Evolutionary conservation across 2,329 filamentous ascomycete species (phyloP).

Genomic region (Clonostachys byssicola): DNA sequence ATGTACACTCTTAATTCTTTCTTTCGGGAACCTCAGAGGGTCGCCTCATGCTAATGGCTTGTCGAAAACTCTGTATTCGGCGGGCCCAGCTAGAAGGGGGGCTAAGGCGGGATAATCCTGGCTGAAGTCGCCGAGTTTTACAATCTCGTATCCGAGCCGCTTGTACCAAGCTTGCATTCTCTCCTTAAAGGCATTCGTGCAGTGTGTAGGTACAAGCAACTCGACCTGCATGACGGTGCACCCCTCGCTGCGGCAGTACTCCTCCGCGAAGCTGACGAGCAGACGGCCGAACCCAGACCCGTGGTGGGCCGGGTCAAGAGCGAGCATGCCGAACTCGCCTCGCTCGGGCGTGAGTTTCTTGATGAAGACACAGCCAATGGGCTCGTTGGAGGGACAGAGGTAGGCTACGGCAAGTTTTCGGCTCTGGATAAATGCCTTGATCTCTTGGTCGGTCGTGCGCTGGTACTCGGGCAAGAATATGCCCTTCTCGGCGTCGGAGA

Average conservation of each 20-base stretch:
- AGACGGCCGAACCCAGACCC: conserved; percentile 15
- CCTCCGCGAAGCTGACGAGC: conserved; percentile 17
- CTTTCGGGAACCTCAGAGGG: too few relatives aligned
- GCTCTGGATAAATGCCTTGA: conserved; percentile 10
- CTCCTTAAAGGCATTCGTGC: conserved; percentile 15
- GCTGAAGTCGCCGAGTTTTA: conserved; percentile 16
- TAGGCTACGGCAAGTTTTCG: conserved; percentile 16
- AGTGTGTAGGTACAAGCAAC: conserved; percentile 16
- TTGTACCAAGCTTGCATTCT: conserved; percentile 18
- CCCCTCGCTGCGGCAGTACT: conserved; percentile 14
- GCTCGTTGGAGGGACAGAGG: conserved; percentile 1
- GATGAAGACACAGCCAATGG: conserved; percentile 18
- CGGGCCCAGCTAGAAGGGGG: conserved; percentile 14
- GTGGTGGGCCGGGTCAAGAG: conserved; percentile 12
- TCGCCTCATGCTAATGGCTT: conserved; percentile 7
- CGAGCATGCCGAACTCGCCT: conserved; percentile 20
- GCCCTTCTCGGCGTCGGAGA: conserved; percentile 13
- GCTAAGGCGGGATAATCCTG: conserved; percentile 18
- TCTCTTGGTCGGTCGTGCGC: conserved; percentile 12
- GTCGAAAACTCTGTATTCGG: conserved; percentile 18
- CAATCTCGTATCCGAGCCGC: conserved; percentile 16
- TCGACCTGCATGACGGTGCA: conserved; percentile 20
- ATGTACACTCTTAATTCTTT: too few relatives aligned
- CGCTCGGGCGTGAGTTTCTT: conserved; percentile 9
- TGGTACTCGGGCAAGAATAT: conserved; percentile 17